These are phyloP conservation scores for Leishmania aethiopica DNA, from an alignment of 208 protist genomes.

Conservation along the genomic window DNA sequence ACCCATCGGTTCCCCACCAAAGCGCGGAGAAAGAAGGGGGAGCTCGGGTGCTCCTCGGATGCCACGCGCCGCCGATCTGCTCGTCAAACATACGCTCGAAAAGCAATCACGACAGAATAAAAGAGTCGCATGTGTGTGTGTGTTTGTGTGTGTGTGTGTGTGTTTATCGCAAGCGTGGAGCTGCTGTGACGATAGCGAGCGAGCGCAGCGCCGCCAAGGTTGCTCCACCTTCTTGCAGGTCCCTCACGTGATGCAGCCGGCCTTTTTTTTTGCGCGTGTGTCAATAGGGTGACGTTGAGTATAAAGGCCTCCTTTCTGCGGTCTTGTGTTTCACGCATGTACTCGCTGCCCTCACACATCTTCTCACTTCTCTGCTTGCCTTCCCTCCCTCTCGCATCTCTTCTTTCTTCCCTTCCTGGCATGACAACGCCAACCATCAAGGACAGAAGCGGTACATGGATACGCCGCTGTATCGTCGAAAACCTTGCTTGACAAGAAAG, in stretches of 20 bases:
- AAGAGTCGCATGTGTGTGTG: too few relatives aligned
- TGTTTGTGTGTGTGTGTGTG: background rate
- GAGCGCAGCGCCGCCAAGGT: background rate
- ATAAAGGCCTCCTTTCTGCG: background rate
- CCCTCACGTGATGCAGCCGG: background rate
- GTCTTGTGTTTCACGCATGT: background rate
- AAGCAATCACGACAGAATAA: background rate
- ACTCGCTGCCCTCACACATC: background rate
- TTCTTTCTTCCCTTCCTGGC: background rate
- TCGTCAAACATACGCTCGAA: too few relatives aligned
- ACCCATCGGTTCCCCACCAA: background rate
- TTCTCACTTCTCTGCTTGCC: background rate
- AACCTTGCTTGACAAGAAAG: background rate
- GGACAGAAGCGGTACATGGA: background rate
- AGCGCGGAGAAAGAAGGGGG: background rate
- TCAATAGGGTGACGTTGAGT: background rate
- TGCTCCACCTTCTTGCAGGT: background rate
- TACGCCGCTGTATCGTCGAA: background rate
- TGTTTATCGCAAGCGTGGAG: background rate
- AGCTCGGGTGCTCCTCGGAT: background rate
- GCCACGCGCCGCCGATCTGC: background rate
- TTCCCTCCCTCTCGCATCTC: background rate
- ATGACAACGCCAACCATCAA: background rate
- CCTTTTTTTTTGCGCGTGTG: background rate
- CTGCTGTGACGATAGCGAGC: background rate